phyloP scores from a whole-genome alignment of 805 yeast genomes.

The Cyberlindnera mycetangii region DNA sequence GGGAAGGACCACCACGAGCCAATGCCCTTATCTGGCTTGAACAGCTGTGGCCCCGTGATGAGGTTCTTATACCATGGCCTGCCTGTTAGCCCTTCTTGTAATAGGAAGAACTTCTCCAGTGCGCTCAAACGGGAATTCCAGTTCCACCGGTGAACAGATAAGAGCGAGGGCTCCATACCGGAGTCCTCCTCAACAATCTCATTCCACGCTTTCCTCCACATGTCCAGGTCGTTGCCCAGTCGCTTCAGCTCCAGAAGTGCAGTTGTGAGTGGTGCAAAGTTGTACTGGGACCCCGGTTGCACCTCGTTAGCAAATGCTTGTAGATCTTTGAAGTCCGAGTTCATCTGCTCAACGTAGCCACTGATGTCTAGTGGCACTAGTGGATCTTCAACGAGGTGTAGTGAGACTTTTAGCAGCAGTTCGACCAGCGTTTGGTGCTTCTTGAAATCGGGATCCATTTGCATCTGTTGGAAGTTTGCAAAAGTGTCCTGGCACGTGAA shows the following conservation, averaged over 20 bases:
- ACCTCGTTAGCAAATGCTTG: conserved; percentile 33
- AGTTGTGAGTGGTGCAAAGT: conserved; percentile 28
- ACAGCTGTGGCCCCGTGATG: conserved; percentile 64
- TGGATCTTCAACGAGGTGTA: conserved; percentile 74
- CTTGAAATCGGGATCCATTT: conserved; percentile 53
- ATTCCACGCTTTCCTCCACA: conserved; percentile 65
- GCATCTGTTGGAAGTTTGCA: conserved; percentile 43
- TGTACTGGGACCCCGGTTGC: conserved; percentile 25
- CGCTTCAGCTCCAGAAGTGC: conserved; percentile 39
- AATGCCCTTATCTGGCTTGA: conserved; percentile 46
- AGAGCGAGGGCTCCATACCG: conserved; percentile 69
- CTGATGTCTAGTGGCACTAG: conserved; percentile 65
- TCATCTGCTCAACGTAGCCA: conserved; percentile 43
- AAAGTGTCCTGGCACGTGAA: conserved; percentile 65
- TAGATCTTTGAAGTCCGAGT: conserved; percentile 45
- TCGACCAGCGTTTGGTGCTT: conserved; percentile 56
- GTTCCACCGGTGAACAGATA: conserved; percentile 70
- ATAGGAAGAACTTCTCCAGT: conserved; percentile 52
- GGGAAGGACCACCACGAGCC: conserved; percentile 71
- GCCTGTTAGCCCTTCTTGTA: conserved; percentile 35
- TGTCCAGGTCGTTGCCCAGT: conserved; percentile 45
- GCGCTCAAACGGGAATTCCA: conserved; percentile 70
- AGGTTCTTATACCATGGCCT: conserved; percentile 68
- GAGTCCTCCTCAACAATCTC: conserved; percentile 46
- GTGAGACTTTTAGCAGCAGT: conserved; percentile 46